phyloP scores from a whole-genome alignment of 164 flowering plant genomes.

The Brasenia schreberi region DNA sequence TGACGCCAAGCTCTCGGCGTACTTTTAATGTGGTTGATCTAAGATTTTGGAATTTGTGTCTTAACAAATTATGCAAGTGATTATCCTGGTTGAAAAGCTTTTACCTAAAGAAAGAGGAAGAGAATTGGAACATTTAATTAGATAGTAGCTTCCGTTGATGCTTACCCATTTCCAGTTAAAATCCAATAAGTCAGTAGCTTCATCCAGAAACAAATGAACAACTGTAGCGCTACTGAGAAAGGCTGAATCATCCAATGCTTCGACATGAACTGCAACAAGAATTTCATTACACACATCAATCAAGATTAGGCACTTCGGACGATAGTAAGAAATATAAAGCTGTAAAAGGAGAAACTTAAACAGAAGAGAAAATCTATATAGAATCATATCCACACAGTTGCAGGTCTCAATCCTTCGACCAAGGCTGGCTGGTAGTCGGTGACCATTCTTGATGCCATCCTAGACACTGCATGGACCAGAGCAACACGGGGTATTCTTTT shows the following conservation, averaged over 20 bases:
- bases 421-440: slow-evolving; percentile 13
- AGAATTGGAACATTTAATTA: too few relatives aligned
- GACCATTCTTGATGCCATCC: slow-evolving; percentile 21
- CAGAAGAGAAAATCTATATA: too few relatives aligned
- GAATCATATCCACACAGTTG: slow-evolving; percentile 12
- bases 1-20: too few relatives aligned
- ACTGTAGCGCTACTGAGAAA: slow-evolving; percentile 4
- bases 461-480: slow-evolving; percentile 13
- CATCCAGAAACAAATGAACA: slow-evolving; percentile 8
- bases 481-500: slow-evolving; percentile 17
- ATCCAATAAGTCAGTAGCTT: slow-evolving; percentile 13
- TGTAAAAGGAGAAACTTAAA: too few relatives aligned
- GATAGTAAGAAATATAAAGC: too few relatives aligned
- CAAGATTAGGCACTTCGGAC: neutral
- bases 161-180: slow-evolving; percentile 15
- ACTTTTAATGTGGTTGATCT: too few relatives aligned
- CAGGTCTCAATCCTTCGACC: slow-evolving; percentile 9
- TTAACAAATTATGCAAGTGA: neutral
- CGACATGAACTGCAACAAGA: slow-evolving; percentile 12
- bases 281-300: too few relatives aligned
- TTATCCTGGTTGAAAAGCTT: neutral
- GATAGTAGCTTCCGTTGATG: neutral
- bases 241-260: slow-evolving; percentile 10
- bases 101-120: neutral
- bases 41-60: too few relatives aligned